phyloP scores from a whole-genome alignment of 176 grass and related monocot species.

The Oryza punctata region DNA sequence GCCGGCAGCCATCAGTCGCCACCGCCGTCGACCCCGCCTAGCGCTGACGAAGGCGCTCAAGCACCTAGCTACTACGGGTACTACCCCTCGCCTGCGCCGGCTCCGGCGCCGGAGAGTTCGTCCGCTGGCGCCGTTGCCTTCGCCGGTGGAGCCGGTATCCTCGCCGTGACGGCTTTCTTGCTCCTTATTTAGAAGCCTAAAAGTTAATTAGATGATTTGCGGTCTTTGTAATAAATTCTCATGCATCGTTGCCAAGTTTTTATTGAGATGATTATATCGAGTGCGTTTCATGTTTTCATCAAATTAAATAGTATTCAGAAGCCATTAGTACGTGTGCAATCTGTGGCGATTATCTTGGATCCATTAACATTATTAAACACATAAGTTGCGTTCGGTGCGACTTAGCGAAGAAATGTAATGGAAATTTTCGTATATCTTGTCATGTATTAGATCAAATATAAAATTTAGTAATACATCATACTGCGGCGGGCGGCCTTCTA shows the following conservation, averaged over 20 bases:
- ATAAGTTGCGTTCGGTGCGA: too few relatives aligned
- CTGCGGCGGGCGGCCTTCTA: too few relatives aligned
- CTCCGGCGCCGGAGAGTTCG: conserved; percentile 31
- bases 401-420: too few relatives aligned
- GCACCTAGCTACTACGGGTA: not conserved
- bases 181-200: conserved; percentile 34
- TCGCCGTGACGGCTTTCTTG: conserved; percentile 14
- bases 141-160: conserved; percentile 5
- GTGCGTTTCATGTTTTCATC: not conserved
- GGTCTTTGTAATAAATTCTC: conserved; percentile 12
- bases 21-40: not conserved
- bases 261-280: not conserved
- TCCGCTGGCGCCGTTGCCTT: not conserved
- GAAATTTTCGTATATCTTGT: too few relatives aligned
- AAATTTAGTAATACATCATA: too few relatives aligned
- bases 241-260: not conserved
- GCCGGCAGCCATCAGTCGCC: not conserved
- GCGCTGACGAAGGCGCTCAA: not conserved
- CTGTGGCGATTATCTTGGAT: too few relatives aligned
- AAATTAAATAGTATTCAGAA: not conserved
- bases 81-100: conserved; percentile 33
- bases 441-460: too few relatives aligned
- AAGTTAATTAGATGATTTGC: not conserved
- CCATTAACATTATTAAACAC: too few relatives aligned
- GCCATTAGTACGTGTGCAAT: not conserved